phyloP scores from a whole-genome alignment of 2,329 filamentous ascomycete species.

The Didymella lethalis region DNA sequence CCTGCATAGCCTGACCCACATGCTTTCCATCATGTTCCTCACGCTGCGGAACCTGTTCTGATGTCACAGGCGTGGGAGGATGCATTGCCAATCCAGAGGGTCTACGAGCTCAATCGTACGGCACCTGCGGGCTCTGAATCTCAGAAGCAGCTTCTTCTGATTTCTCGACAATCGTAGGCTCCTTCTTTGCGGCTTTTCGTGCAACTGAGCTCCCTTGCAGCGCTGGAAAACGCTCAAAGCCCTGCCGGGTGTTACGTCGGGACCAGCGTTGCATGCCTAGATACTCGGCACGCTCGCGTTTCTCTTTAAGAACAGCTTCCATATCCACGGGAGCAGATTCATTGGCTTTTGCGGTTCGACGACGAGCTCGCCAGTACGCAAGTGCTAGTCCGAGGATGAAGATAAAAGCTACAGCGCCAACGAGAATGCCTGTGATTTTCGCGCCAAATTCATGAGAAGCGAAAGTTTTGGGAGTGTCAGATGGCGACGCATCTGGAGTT shows the following conservation, averaged over 20 bases:
- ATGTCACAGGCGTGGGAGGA: neutral
- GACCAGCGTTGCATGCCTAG: neutral
- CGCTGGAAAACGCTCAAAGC: neutral
- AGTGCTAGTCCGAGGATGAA: neutral
- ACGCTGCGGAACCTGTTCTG: neutral
- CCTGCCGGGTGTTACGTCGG: neutral
- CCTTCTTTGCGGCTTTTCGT: neutral
- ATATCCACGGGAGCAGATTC: neutral
- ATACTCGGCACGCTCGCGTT: neutral
- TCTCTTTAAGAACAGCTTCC: neutral
- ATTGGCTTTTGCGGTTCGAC: neutral
- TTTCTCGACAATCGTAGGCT: neutral
- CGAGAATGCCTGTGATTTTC: neutral
- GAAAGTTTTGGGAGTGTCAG: neutral
- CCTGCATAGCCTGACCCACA: neutral
- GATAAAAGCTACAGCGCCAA: neutral
- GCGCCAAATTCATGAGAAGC: neutral
- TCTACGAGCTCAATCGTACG: neutral
- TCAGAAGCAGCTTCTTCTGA: neutral
- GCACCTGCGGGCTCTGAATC: neutral
- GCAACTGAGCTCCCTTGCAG: neutral
- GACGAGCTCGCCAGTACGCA: neutral
- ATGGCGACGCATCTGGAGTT: neutral
- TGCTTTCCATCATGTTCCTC: neutral
- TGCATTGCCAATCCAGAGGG: slow-evolving; percentile 4